Conservation (phyloP, 2,329 filamentous ascomycete genomes). For the Diaporthe helianthi region DNA sequence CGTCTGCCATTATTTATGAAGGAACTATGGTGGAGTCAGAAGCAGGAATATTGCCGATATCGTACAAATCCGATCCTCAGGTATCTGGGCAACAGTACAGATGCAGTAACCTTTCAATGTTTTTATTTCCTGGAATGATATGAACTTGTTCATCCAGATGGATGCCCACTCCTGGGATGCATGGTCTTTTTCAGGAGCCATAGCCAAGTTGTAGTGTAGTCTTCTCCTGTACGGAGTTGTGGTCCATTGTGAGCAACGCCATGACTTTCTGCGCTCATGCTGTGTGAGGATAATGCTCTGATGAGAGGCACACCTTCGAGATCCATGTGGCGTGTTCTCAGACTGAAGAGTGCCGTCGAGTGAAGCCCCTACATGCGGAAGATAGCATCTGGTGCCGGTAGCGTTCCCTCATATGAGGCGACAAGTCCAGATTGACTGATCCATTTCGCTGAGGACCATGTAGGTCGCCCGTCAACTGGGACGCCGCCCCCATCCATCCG, state of each 20-base stretch:
- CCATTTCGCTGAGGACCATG: neutral
- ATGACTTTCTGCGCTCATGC: neutral
- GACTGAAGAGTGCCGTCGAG: neutral
- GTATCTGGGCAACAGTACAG: no score
- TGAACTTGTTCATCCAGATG: neutral
- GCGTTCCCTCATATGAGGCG: neutral
- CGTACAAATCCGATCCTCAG: neutral
- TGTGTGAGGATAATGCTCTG: neutral
- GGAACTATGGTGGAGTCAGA: no score
- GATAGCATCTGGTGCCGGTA: neutral
- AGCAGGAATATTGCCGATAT: neutral
- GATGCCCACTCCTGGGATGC: neutral
- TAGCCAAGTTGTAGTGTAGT: no score
- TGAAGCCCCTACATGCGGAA: no score
- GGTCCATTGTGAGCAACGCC: neutral
- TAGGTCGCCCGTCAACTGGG: neutral
- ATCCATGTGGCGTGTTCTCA: neutral
- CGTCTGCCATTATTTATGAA: neutral
- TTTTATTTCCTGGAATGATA: neutral
- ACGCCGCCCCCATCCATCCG: no score
- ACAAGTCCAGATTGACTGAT: neutral
- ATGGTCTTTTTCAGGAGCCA: neutral
- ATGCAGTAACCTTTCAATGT: neutral
- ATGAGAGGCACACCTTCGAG: neutral
- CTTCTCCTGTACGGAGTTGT: neutral